Base-by-base conservation (phyloP, 306 rosid genomes). In the Dryas octopetala region DNA sequence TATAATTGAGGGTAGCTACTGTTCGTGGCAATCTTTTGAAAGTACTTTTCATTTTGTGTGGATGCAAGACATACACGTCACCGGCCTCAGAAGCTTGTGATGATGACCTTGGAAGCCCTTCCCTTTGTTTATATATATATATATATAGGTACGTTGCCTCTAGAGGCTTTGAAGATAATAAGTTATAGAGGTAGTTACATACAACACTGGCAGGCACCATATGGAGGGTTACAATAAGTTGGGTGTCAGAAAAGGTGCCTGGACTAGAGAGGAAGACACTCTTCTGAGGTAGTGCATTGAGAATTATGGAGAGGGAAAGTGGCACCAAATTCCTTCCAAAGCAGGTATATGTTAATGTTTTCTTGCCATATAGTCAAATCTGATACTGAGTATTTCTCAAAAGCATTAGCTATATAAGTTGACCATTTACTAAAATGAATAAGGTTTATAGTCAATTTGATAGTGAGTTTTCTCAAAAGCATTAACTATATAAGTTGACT, bases 221-320 rank as follows among this genome's bases (percentile, higher is more conserved):
- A 66, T 53, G 80, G 67, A 68, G 49, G 48, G 19, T 1, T 4
- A 46, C 55, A 49, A 6, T 13, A 47, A 58, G 13, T 38, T 32
- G n/a, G 59, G 60, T 13, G 66, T 79, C 38, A 79, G 82, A 50
- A 79, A 73, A 79, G 78, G 82, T 9, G 67, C 82, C 8, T 78
- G 82, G 82, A 78, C 64, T 51, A 19, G 19, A 10, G 68, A 73
- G 69, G 83, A 79, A 72, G 83, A 79, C 67, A 57, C 28, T 11
- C 40, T 79, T 32, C 69, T 79, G 4, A 79, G 16, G 68, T 44
- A 47, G 19, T 38, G 83, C 78, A 49, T 79, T 7, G 45, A 66
- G 28, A 73, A 10, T 4, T 62, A 32, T 53, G 78, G 83, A n/a
- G 78, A 66, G 65, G 83, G 74, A 72, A 73, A 79, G 28, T 79